phyloP scores from a whole-genome alignment of 306 rosid genomes.

The Begonia loranthoides region DNA sequence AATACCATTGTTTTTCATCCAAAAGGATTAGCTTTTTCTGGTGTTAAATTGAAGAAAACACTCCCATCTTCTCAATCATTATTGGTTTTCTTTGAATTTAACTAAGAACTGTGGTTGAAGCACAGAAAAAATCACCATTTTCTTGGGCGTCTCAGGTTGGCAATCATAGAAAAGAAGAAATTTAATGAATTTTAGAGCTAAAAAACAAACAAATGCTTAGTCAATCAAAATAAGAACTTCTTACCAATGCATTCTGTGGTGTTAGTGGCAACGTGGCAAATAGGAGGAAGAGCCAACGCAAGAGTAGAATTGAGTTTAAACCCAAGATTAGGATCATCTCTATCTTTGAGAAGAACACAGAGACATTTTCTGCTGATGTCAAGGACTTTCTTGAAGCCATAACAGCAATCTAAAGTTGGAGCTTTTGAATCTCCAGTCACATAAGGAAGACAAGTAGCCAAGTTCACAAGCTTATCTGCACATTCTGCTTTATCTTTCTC shows the following conservation, averaged over 20 bases:
- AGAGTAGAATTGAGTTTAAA: slow-evolving; percentile 38
- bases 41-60: too few relatives aligned
- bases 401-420: slow-evolving; percentile 65
- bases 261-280: slow-evolving; percentile 39
- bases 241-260: slow-evolving; percentile 43
- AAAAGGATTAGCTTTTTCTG: too few relatives aligned
- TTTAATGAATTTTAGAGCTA: not conserved
- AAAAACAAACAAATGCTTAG: not conserved
- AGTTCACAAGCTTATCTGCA: slow-evolving; percentile 32
- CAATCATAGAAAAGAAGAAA: not conserved
- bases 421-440: slow-evolving; percentile 41
- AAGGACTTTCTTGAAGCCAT: slow-evolving; percentile 38
- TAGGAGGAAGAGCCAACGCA: slow-evolving; percentile 36
- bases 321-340: slow-evolving; percentile 56
- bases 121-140: too few relatives aligned
- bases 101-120: too few relatives aligned
- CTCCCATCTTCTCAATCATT: too few relatives aligned
- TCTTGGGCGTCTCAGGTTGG: too few relatives aligned
- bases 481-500: slow-evolving; percentile 66
- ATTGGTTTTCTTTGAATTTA: too few relatives aligned
- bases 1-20: too few relatives aligned
- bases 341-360: slow-evolving; percentile 61
- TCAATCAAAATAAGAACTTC: not conserved
- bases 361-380: slow-evolving; percentile 51
- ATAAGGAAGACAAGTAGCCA: slow-evolving; percentile 50